Base-by-base conservation (phyloP, 192 early-diverging fungal genomes). In the Rhizoclosmatium sp. region DNA sequence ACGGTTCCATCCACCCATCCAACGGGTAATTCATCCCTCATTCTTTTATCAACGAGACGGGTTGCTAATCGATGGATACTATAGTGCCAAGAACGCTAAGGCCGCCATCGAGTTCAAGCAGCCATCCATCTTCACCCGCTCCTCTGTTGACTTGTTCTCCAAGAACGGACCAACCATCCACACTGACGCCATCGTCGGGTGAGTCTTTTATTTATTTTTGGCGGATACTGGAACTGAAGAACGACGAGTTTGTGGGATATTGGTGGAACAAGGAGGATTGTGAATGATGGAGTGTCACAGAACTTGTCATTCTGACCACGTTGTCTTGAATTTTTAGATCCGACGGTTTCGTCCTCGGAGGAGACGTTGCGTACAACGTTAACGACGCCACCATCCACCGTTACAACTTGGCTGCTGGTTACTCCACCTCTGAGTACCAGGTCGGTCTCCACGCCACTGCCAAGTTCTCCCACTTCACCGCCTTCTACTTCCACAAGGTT, bases 401-500 rank as follows among this genome's bases (percentile, higher is more conserved):
- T 82, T 98, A 96, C 90, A 95, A 94, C 85, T 86, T 92, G 54
- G 93, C 94, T 66, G 70, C 95, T 71, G 98, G 95, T 31, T 99
- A 94, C 89, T 87, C 91, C 59, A 92, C 91, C 66, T 90, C 87
- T 69, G 95, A 97, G 84, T 99, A 98, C 90, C 82, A 90, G 73
- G 89, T 98, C 73, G 87, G 95, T 67, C 85, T 99, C 65, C 93
- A 95, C 83, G 95, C 95, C 85, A 91, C 91, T 82, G 96, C 97
- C 93, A 93, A 93, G 47, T 90, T 98, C 82, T 90, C 87, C 88
- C 80, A 91, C 81, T 97, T 95, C 89, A 87, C 97, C 78, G 93
- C 95, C 66, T 93, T 96, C 10, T 97, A 97, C 94, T 98, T 93
- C 93, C 98, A 99, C 90, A 94, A 94, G 78, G 94, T 99, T 71